Evolutionary conservation across 2,329 filamentous ascomycete species (phyloP), one percentile per base, ranked within the genome.

Genomic region (Byssochlamys sp.): DNA sequence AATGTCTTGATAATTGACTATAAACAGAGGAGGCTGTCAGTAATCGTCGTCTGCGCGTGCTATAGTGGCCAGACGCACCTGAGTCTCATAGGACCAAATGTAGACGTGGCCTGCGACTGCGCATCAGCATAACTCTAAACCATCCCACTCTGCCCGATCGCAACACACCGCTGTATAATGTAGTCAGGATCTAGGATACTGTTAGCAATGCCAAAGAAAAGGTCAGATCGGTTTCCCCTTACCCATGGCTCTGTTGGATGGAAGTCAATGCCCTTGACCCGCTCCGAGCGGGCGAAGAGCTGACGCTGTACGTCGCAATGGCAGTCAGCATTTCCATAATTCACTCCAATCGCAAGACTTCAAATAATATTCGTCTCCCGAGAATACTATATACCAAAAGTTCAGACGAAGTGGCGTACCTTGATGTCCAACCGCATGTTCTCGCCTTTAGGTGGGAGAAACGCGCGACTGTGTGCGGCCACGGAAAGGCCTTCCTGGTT

Each of bases 1-100:
- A 99, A 99, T 3, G 92, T 96, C 81, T 97, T 97, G 77, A 99
- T 90, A 62, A 97, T 91, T 62, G 91, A 88, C 77, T 85, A 97
- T 91, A 62, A 91, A 88, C 76, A 85, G 62, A 60, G 57, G 56
- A 55, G 11, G 62, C 9, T 29, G 58, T 73, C 54, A 71, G 66
- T 54, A 29, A 24, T 11, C 14, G 7, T n/a, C 56, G 26, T 45
- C 11, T 25, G 24, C 9, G 2, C 31, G 3, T 4, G 51, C 10
- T 31, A 26, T 9, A 54, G 39, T n/a, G 29, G 19, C 14, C 10
- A 24, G 49, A 33, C 71, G 59, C 73, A 81, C 80, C 74, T 95
- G 91, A 55, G 91, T 95, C 77, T 95, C 92, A 76, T 95, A 96
- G 33, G 92, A 96, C 91, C 94, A 97, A 73, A 99, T 97, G 80